Conservation (phyloP, 148 eudicot genomes). For the Rhododendron simsii region DNA sequence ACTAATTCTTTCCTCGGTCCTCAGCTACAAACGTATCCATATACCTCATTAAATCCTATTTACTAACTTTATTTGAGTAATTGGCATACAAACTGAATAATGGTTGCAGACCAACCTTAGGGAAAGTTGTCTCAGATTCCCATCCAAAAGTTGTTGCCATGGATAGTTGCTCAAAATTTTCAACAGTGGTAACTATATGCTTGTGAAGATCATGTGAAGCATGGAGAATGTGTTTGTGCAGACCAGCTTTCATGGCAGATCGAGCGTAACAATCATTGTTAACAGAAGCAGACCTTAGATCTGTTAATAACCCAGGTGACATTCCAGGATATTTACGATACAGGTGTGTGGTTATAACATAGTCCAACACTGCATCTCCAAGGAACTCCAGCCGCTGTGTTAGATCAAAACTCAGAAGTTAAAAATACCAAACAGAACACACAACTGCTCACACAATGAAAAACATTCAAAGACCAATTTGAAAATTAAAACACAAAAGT, state of each 20-base stretch:
- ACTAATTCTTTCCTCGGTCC: neutral
- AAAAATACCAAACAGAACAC: neutral
- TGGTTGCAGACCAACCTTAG: constrained; percentile 50
- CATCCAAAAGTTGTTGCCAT: constrained; percentile 56
- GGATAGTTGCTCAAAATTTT: constrained; percentile 22
- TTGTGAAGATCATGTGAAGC: constrained; percentile 51
- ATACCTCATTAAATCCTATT: neutral
- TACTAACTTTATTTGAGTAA: neutral
- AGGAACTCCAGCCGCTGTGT: constrained; percentile 85
- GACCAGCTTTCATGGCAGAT: constrained; percentile 41
- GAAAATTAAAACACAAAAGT: neutral
- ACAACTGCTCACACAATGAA: neutral
- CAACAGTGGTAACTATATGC: constrained; percentile 36
- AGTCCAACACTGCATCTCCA: constrained; percentile 81
- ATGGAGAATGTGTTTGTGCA: constrained; percentile 72
- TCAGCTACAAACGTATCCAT: neutral
- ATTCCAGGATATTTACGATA: constrained; percentile 56
- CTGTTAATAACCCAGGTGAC: constrained; percentile 79
- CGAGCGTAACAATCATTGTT: constrained; percentile 77
- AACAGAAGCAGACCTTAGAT: constrained; percentile 84
- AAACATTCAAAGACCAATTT: neutral
- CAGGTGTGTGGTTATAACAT: constrained; percentile 59
- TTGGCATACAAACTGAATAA: neutral
- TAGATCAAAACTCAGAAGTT: neutral
- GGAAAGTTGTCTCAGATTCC: constrained; percentile 59